A percentile compares a stretch with the other conserved stretches of the same genome.
Conservation (phyloP, 2,329 filamentous ascomycete genomes). For the Aspergillus pseudoglaucus region DNA sequence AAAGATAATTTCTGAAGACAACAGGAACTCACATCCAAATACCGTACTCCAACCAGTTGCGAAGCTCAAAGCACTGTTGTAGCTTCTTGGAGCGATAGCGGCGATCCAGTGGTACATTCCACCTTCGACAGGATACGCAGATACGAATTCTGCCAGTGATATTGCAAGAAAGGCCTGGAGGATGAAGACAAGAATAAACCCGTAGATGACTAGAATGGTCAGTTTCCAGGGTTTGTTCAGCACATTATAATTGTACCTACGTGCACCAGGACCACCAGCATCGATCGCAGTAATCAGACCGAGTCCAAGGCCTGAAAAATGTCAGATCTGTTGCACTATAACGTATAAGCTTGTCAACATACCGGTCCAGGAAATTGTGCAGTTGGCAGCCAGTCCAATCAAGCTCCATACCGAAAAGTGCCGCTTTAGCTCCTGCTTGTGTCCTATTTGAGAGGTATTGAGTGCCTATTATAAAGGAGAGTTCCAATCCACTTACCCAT, state of each 20-base stretch:
- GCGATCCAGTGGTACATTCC: constrained; percentile 50
- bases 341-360: background rate
- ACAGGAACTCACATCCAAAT: constrained; percentile 27
- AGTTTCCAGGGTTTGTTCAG: constrained; percentile 1
- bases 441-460: constrained; percentile 26
- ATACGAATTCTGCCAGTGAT: constrained; percentile 45
- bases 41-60: constrained; percentile 41
- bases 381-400: constrained; percentile 45
- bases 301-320: constrained; percentile 30
- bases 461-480: background rate
- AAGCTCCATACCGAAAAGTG: constrained; percentile 45
- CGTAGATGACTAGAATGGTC: constrained; percentile 41
- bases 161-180: constrained; percentile 43
- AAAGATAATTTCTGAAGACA: too few species aligned
- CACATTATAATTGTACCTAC: constrained; percentile 9
- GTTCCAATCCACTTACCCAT: constrained; percentile 31
- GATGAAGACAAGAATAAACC: constrained; percentile 44
- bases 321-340: background rate
- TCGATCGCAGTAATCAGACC: constrained; percentile 43
- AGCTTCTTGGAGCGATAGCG: constrained; percentile 37
- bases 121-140: constrained; percentile 44
- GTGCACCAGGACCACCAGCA: constrained; percentile 42
- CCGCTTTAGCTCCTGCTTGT: constrained; percentile 45
- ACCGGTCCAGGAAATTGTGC: constrained; percentile 48
- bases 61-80: constrained; percentile 39